These are phyloP conservation scores for Hyphodiscus hymeniophilus DNA, from an alignment of 495 filamentous ascomycete genomes.

Conservation along the genomic window DNA sequence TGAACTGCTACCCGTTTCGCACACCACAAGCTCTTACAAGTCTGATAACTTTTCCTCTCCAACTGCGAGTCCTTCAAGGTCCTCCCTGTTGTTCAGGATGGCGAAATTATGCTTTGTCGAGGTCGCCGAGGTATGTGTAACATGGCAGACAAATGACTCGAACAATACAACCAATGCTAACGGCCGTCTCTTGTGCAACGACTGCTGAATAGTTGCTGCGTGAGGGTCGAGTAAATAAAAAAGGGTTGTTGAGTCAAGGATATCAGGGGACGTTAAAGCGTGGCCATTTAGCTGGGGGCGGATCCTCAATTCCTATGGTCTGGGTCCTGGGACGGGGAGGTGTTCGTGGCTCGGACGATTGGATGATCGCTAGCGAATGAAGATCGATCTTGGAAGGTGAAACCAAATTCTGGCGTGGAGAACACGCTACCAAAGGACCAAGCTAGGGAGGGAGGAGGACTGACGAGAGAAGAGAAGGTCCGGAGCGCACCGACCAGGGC, in stretches of 20 bases:
- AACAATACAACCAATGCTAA: background rate
- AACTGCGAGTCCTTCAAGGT: background rate
- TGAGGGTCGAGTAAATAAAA: constrained; percentile 7
- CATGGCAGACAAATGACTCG: background rate
- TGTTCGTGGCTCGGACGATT: background rate
- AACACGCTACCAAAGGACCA: too few relatives aligned
- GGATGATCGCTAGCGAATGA: too few relatives aligned
- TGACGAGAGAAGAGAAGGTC: too few relatives aligned
- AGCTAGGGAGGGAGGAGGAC: too few relatives aligned
- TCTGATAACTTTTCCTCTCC: background rate
- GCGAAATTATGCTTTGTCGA: background rate
- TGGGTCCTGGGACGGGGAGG: constrained; percentile 7
- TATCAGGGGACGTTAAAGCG: background rate
- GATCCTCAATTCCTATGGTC: constrained; percentile 9
- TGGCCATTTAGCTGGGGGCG: background rate
- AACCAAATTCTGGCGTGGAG: too few relatives aligned
- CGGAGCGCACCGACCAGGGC: too few relatives aligned
- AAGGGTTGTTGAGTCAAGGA: background rate
- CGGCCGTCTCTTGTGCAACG: too few relatives aligned
- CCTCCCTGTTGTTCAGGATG: background rate
- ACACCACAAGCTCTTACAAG: too few relatives aligned
- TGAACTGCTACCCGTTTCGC: background rate
- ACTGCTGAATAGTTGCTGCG: background rate
- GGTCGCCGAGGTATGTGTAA: background rate
- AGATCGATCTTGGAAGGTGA: too few relatives aligned